These are phyloP conservation scores for Diaporthe vexans DNA, from an alignment of 2,329 filamentous ascomycete species.

Conservation along the genomic window DNA sequence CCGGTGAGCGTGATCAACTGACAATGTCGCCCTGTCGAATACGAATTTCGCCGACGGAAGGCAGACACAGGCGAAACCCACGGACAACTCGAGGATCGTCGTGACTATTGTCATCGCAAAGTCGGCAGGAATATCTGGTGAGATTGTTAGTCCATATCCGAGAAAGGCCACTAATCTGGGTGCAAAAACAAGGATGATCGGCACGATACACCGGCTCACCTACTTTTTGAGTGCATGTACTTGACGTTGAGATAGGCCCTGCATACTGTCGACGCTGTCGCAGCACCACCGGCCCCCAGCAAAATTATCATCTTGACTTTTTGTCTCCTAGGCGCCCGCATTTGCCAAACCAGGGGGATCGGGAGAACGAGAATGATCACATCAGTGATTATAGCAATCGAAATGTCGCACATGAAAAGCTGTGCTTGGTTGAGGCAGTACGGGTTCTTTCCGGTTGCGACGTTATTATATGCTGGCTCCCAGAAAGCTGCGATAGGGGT, in stretches of 20 bases:
- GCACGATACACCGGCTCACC: slow-evolving; percentile 5
- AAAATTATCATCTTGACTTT: slow-evolving; percentile 52
- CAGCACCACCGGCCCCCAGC: slow-evolving; percentile 50
- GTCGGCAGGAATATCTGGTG: slow-evolving; percentile 13
- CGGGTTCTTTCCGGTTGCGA: not conserved
- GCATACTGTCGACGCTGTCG: slow-evolving; percentile 47
- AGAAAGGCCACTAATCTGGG: not conserved
- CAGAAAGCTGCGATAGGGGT: slow-evolving; percentile 30
- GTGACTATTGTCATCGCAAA: slow-evolving; percentile 13
- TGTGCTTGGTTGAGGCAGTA: slow-evolving; percentile 51
- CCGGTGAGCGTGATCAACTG: not conserved
- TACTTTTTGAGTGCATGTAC: slow-evolving; percentile 44
- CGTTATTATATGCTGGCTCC: slow-evolving; percentile 37
- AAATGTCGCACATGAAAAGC: slow-evolving; percentile 52
- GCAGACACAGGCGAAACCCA: slow-evolving; percentile 48
- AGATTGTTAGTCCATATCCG: not conserved
- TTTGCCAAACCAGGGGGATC: slow-evolving; percentile 49
- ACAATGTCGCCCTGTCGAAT: slow-evolving; percentile 5
- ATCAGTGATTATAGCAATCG: slow-evolving; percentile 53
- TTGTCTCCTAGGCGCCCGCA: slow-evolving; percentile 48
- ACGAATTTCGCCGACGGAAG: slow-evolving; percentile 45
- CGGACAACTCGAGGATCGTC: slow-evolving; percentile 45
- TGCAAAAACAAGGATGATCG: not conserved
- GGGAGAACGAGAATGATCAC: slow-evolving; percentile 53
- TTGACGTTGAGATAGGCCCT: slow-evolving; percentile 47